Evolutionary conservation across 768 basidiomycete species (phyloP), one percentile per base, ranked within the genome.

Genomic region (Leccinum uliginosum): DNA sequence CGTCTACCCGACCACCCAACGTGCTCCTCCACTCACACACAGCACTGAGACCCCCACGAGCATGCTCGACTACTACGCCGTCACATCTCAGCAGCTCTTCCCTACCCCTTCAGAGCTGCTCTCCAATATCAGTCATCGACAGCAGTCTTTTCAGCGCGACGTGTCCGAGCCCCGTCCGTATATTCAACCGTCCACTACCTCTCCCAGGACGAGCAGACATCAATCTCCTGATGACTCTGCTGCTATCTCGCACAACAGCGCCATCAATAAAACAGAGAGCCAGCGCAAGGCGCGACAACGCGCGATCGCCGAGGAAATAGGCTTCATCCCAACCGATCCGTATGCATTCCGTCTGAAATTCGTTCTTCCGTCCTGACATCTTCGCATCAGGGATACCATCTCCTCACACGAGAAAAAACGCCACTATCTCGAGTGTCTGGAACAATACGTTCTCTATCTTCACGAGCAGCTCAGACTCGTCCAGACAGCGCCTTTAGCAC

Each of bases 371-470:
- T 40, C 51, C 32, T 17, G n/a, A 8, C 23, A 7, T 24, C 19
- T 10, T 32, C 3, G 4, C 49, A 14, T 14, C 54, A 86, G 85
- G 1, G 87, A 89, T 51, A 77, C 78, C n/a, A 88, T 90, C 54
- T 85, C 87, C 3, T 87, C 86, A 6, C 87, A 90, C 62, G 87
- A 89, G 64, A 89, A 89, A 64, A 89, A 89, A 62, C 74, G 87
- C 3, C 79, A 84, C 62, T 89, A 89, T 63, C 77, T 89, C 23
- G 86, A 87, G 62, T 86, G 84, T 60, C 70, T 90, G 7, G 87
- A 90, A 61, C 80, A 85, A 56, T 90, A 89, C 66, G 80, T 88
- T 14, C 65, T 78, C 27, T 87, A 82, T 62, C 74, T 89, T 11
- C 85, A 87, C 59, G 76, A 86, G 27, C 84, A 85, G 55, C 73